Evolutionary conservation across 192 early-diverging fungal genomes (phyloP).

Genomic region (Entophlyctis helioformis): DNA sequence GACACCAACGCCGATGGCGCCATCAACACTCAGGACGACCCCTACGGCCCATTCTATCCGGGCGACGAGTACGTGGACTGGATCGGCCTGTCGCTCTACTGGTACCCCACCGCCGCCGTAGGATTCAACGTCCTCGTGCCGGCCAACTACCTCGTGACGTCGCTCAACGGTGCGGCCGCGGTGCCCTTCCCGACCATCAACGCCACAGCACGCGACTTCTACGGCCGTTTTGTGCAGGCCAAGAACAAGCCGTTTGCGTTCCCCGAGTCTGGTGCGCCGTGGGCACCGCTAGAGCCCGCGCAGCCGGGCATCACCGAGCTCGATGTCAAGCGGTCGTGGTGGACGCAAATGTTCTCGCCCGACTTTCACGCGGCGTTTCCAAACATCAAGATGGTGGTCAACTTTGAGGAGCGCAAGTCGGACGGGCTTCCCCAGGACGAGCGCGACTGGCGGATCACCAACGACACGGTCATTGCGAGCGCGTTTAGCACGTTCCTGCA

Average conservation of each 20-base stretch:
- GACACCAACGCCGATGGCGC: conserved; percentile 24
- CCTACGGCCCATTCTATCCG: conserved; percentile 16
- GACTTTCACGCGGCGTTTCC: conserved; percentile 3
- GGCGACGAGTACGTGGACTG: conserved; percentile 34
- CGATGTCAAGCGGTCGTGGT: conserved; percentile 17
- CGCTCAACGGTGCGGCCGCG: no score
- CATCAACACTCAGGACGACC: conserved; percentile 18
- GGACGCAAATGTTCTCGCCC: no score
- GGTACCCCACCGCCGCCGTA: conserved; percentile 6
- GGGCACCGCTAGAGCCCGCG: no score
- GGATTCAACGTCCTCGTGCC: not conserved
- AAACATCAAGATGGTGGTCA: conserved; percentile 19
- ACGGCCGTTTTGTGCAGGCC: conserved; percentile 10
- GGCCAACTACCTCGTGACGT: no score
- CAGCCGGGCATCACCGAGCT: not conserved
- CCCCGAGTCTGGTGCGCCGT: conserved; percentile 22
- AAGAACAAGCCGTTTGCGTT: conserved; percentile 23
- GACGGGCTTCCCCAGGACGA: no score
- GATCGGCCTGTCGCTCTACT: conserved; percentile 29
- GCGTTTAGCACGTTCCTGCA: no score
- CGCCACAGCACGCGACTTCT: no score
- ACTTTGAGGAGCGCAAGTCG: conserved; percentile 32
- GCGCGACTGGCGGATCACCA: no score
- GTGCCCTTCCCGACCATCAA: no score
- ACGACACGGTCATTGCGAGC: no score